Conservation (phyloP, 768 basidiomycete genomes). For the Exidia glandulosa region DNA sequence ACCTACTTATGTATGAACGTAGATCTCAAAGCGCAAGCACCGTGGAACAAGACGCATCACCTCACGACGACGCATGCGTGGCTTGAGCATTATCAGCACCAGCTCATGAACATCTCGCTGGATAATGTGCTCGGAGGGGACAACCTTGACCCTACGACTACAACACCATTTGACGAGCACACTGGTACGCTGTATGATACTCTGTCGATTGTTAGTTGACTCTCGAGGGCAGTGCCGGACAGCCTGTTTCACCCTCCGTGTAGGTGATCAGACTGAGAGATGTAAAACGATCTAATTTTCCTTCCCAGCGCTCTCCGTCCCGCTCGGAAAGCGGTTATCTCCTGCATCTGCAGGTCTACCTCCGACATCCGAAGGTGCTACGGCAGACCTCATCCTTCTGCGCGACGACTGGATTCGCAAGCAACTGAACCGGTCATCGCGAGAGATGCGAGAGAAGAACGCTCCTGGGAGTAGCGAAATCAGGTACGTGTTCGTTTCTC, state of each 20-base stretch:
- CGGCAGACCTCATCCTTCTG: neutral
- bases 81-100: neutral
- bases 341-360: neutral
- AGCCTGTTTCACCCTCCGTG: neutral
- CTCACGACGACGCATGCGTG: neutral
- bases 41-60: neutral
- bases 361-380: neutral
- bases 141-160: neutral
- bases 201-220: neutral
- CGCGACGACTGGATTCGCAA: neutral
- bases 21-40: neutral
- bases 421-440: neutral
- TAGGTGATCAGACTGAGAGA: neutral
- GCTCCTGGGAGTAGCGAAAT: neutral
- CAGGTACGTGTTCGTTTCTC: neutral
- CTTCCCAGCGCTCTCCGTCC: neutral
- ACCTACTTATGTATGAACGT: neutral
- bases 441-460: neutral
- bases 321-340: neutral
- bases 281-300: neutral
- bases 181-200: neutral
- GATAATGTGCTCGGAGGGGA: no score
- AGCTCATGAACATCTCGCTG: neutral
- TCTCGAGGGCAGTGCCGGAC: neutral
- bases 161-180: neutral